Base-by-base conservation (phyloP, 371 early-diverging fungal genomes). In the Rhizopus arrhizus region DNA sequence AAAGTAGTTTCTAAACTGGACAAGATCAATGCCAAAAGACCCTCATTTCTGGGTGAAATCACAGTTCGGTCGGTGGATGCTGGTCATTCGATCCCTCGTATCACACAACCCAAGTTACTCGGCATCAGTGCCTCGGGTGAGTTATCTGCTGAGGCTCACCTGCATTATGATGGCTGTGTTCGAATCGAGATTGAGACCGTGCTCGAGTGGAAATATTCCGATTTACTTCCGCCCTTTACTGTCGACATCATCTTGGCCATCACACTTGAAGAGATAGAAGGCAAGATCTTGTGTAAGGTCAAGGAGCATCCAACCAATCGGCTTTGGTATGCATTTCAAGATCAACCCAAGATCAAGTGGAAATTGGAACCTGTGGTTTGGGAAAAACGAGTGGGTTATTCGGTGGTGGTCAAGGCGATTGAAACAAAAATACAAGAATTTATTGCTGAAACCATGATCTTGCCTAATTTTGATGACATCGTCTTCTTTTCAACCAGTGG, bases 381-480 rank as follows among this genome's bases (percentile, higher is more conserved):
- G 68, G 92, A 93, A 57, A 92, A 90, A 58, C 83, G 90, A 16
- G 83, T 95, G 57, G 89, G 87, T 46, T 85, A 91, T 49, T 84
- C 87, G 4, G 72, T 90, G 58, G 88, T 96, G 9, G 86, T 93
- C 58, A 87, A 88, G 56, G 89, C 94, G 2, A 94, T 96, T 45
- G 90, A 93, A 72, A 75, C 83, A 46, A 85, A 93, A 58, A 88
- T 96, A 43, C 84, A 89, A 57, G 93, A 94, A 36, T 83, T 91
- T 49, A 78, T 96, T 59, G 82, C 85, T 36, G 91, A 90, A 57
- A 87, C 87, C 22, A 77, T 95, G 66, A 92, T 96, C 5, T 61
- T 94, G 62, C 96, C 96, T 15, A 89, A 95, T 64, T 90, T 95
- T 89, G 96, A 96, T 64, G 94, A 95, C 70, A 81, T 87, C 28